These are phyloP conservation scores for Talaromyces sp. DNA, from an alignment of 2,329 filamentous ascomycete species.

Conservation along the genomic window DNA sequence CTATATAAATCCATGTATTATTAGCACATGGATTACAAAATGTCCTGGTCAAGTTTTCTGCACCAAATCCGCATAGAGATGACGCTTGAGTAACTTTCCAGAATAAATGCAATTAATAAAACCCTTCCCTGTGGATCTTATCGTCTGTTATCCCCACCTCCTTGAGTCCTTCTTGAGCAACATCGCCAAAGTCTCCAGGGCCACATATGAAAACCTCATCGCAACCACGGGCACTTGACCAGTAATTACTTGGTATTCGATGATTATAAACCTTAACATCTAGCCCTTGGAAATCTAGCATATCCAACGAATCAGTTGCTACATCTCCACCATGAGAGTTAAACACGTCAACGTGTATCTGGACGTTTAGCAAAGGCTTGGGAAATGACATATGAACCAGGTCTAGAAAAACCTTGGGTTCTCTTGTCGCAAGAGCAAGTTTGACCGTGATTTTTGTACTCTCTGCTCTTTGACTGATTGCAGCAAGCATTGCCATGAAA, in stretches of 20 bases:
- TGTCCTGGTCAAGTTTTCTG: no score
- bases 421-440: not conserved
- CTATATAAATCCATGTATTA: no score
- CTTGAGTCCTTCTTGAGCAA: constrained; percentile 13
- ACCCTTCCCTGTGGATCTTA: not conserved
- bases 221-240: constrained; percentile 5
- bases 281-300: not conserved
- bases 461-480: constrained; percentile 2
- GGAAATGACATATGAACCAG: not conserved
- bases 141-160: not conserved
- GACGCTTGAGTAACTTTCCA: not conserved
- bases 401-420: not conserved
- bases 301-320: not conserved
- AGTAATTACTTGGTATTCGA: not conserved
- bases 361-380: not conserved
- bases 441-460: not conserved
- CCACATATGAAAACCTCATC: constrained; percentile 17
- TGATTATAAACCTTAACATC: not conserved
- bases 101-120: not conserved
- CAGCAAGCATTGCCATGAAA: constrained; percentile 23
- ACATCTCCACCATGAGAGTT: not conserved
- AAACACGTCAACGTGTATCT: not conserved
- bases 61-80: no score
- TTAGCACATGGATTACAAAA: no score
- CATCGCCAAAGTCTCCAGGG: constrained; percentile 17